Evolutionary conservation across 2,329 filamentous ascomycete genomes (phyloP), one percentile per base, ranked within the genome.

Genomic region (Aspergillus fijiensis): DNA sequence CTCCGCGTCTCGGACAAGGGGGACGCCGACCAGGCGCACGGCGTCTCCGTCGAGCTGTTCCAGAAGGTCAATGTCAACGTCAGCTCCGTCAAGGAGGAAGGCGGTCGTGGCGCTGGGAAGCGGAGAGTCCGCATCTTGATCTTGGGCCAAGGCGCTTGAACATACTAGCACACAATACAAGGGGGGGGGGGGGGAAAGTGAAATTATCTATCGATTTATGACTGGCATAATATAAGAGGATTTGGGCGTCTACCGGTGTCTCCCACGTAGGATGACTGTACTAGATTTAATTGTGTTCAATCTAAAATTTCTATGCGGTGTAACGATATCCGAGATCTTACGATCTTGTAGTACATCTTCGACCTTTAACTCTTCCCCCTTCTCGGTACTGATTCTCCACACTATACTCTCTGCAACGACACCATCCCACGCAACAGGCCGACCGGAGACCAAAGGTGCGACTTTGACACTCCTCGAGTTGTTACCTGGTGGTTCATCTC

Each of bases 11-110:
- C 79, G 65, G 82, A 85, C 51, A 80, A 80, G 67, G 82, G 64
- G 61, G 87, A 66, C 42, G 19, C 66, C 12, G 72, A 74, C 54
- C 68, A 72, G 12, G 70, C 70, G 27, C 70, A 72, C 9, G 65
- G 69, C 47, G 77, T 82, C 63, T 83, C 77, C 64, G 84, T 97
- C 1, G 92, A 96, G 76, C 79, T 99, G 61, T 99, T 99, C 82
- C 87, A 95, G 76, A 96, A 94, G 82, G 90, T 99, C 66, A 85
- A 83, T 68, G 94, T 99, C 14, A 87, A 88, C 73, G 92, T 99
- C 65, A 91, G 87, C 69, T 96, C 98, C 74, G 89, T 96, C 72
- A 91, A 93, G 81, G 95, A 99, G 76, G 91, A 96, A 63, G 77
- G 74, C 45, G 74, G 76, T 21, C 74, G 79, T 79, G 87, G 87